A percentile compares a stretch with the other conserved stretches of the same genome.
phyloP scores from a whole-genome alignment of 169 alveolate species.

The Cryptosporidium meleagridis region DNA sequence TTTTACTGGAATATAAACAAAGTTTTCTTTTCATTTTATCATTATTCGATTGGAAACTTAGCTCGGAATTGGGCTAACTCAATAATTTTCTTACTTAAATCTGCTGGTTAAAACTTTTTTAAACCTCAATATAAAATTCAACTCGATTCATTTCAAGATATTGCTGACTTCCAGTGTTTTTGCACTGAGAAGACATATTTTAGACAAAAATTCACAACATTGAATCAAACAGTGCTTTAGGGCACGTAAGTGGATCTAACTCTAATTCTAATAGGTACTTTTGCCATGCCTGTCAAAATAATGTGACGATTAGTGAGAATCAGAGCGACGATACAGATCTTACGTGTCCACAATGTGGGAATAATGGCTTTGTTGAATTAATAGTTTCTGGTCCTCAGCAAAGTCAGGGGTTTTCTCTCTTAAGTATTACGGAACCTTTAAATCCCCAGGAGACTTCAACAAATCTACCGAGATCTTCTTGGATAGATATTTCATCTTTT shows the following conservation, averaged over 20 bases:
- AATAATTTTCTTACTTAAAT: background rate
- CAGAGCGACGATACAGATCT: slow-evolving; percentile 26
- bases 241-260: slow-evolving; percentile 14
- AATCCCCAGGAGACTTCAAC: slow-evolving; percentile 4
- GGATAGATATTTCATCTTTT: slow-evolving; percentile 43
- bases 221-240: background rate
- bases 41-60: background rate
- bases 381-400: background rate
- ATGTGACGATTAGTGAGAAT: slow-evolving; percentile 1
- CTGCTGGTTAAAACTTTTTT: background rate
- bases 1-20: background rate
- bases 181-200: slow-evolving; percentile 1
- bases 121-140: background rate
- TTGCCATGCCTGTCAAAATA: slow-evolving; percentile 63
- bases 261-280: slow-evolving; percentile 24
- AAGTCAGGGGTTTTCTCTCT: background rate
- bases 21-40: background rate
- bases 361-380: slow-evolving; percentile 59
- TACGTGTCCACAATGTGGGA: slow-evolving; percentile 49
- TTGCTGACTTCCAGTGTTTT: background rate
- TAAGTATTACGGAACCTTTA: background rate
- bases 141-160: background rate
- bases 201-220: slow-evolving; percentile 17
- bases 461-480: slow-evolving; percentile 9
- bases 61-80: background rate